A percentile compares a stretch with the other conserved stretches of the same genome.
phyloP scores from a whole-genome alignment of 306 rosid genomes.

The Vicia villosa region DNA sequence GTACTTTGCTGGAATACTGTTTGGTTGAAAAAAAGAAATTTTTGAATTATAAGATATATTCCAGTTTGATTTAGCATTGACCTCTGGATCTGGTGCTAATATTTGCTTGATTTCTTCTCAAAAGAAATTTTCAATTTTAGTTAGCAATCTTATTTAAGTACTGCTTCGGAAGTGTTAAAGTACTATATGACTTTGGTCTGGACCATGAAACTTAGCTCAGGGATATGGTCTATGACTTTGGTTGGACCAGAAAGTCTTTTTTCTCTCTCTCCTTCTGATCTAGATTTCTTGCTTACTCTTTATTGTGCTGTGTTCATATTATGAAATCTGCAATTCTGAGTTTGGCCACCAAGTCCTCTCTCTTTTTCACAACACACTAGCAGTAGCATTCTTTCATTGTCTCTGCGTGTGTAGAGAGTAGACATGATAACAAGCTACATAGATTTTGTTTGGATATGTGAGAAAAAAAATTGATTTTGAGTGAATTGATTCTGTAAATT shows the following conservation, averaged over 20 bases:
- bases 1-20: not conserved
- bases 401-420: not conserved
- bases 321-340: constrained; percentile 31
- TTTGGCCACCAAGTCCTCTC: too few species aligned
- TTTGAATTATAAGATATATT: not conserved
- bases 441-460: too few species aligned
- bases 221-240: not conserved
- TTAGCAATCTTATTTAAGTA: not conserved
- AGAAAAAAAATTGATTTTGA: too few species aligned
- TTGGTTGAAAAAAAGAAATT: not conserved
- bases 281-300: constrained; percentile 16
- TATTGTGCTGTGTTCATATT: not conserved
- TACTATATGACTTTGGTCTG: not conserved
- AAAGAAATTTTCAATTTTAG: too few species aligned
- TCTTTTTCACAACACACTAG: too few species aligned
- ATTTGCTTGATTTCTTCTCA: not conserved
- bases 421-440: constrained; percentile 8
- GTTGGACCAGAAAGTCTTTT: not conserved
- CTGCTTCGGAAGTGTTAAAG: not conserved
- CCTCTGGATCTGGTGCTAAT: not conserved
- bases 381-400: not conserved
- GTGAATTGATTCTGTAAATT: too few species aligned
- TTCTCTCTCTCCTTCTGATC: too few species aligned
- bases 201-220: constrained; percentile 22
- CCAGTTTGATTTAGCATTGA: not conserved